Conservation (phyloP, 2,329 filamentous ascomycete species). For the Rhinocladiella similis region DNA sequence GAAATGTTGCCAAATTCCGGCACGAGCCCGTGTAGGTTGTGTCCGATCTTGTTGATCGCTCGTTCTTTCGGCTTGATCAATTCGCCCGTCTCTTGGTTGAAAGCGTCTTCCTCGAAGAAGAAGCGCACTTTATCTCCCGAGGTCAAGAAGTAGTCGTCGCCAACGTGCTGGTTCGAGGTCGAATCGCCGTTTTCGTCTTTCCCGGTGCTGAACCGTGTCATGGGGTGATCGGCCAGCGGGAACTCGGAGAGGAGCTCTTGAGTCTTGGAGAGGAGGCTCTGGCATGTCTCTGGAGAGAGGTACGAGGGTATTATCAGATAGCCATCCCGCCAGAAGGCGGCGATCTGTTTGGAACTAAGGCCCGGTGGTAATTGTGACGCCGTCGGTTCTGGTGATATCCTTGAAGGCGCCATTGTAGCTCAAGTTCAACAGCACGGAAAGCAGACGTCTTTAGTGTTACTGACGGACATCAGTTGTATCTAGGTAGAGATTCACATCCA, state of each 20-base stretch:
- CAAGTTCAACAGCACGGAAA: no score
- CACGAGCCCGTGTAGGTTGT: conserved; percentile 71
- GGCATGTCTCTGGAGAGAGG: conserved; percentile 45
- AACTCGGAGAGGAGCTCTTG: conserved; percentile 72
- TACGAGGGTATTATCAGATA: conserved; percentile 85
- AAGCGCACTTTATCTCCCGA: conserved; percentile 92
- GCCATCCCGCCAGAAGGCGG: conserved; percentile 68
- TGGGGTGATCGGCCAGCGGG: conserved; percentile 77
- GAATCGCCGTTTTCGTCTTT: conserved; percentile 57
- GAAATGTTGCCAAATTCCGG: conserved; percentile 62
- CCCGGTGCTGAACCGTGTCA: conserved; percentile 92
- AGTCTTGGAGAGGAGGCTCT: conserved; percentile 72
- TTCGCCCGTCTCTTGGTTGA: conserved; percentile 59
- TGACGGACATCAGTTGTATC: no score
- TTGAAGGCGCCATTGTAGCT: conserved; percentile 20
- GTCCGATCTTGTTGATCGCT: conserved; percentile 88
- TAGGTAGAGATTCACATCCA: not conserved
- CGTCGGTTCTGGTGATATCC: conserved; percentile 20
- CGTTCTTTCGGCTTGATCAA: conserved; percentile 76
- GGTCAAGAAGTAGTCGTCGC: conserved; percentile 89
- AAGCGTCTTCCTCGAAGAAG: conserved; percentile 96
- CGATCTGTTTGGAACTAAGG: conserved; percentile 28
- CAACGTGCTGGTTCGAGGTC: conserved; percentile 64
- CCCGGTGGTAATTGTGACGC: conserved; percentile 13
- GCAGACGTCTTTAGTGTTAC: no score